Base-by-base conservation (phyloP, 1,284 basidiomycete species). In the Porogramme epimiltina region DNA sequence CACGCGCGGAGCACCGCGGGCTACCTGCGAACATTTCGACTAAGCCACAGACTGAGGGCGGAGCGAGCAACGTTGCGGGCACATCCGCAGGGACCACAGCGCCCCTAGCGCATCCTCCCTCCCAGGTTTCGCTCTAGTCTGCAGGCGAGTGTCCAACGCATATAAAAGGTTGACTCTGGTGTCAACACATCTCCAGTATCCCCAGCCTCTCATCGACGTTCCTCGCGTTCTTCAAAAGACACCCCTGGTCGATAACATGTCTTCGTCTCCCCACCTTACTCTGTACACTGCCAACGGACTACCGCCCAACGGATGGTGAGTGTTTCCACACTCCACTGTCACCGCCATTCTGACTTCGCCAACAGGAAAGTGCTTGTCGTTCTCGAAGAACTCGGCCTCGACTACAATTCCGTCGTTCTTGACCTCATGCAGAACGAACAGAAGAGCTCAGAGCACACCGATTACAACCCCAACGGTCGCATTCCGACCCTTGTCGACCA, bases 401-500 rank as follows among this genome's bases (percentile, higher is more conserved):
- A 61, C 6, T 70, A 66, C 55, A 61, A 69, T 52, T 55, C 61
- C 33, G 61, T 60, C 44, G 67, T 56, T 58, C 62, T 69, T 47
- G 56, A 66, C 51, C 62, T 66, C 45, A 42, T 31, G 23, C 62
- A 58, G 47, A 40, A 41, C 16, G 68, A 71, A 56, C 66, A 68
- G 37, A 70, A 70, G 60, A 33, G 15, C 1, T 50, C 54, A 0
- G 58, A 54, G 43, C 63, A 65, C 56, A 45, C 51, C 11, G 57
- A 62, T 55, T 45, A 61, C 34, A 68, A 67, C 59, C 67, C 65
- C n/a, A 72, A 72, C 53, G 65, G 67, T 1, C 63, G 68, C 11
- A 68, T 71, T 33, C 70, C 70, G 13, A 62, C 65, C 22, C 50
- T 73, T 36, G 62, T 73, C 25, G 71, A 73, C 59, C 69, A 71